phyloP scores from a whole-genome alignment of 805 yeast species.

The Wickerhamiella parazyma region DNA sequence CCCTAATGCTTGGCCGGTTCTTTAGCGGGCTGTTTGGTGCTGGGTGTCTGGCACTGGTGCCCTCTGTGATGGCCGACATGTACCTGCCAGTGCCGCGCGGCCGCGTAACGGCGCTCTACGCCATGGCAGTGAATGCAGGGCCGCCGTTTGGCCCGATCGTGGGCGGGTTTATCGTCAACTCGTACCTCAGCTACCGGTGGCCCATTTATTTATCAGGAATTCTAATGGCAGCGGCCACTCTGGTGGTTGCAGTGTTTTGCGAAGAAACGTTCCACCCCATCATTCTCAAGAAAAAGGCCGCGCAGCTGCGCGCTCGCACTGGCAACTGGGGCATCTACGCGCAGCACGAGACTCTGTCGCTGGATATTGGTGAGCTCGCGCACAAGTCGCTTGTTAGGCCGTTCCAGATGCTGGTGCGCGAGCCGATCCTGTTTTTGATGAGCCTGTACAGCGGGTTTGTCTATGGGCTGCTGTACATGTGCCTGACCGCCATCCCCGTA shows the following conservation, averaged over 20 bases:
- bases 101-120: constrained; percentile 51
- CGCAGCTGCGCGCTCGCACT: constrained; percentile 54
- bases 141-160: constrained; percentile 66
- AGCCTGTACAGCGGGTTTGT: constrained; percentile 64
- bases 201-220: constrained; percentile 19
- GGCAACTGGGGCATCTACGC: constrained; percentile 80
- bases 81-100: constrained; percentile 53
- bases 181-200: constrained; percentile 12
- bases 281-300: constrained; percentile 55
- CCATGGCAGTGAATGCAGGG: constrained; percentile 54
- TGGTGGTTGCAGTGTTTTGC: constrained; percentile 27
- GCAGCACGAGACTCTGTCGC: constrained; percentile 60
- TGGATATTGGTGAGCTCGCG: constrained; percentile 44
- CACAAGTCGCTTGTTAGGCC: constrained; percentile 59
- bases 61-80: constrained; percentile 71
- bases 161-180: constrained; percentile 44
- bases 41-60: constrained; percentile 66
- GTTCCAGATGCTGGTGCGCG: constrained; percentile 46
- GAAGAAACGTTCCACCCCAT: constrained; percentile 29
- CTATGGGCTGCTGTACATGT: constrained; percentile 63
- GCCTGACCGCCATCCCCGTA: constrained; percentile 63
- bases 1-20: constrained; percentile 59
- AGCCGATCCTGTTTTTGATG: constrained; percentile 58
- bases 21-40: constrained; percentile 69
- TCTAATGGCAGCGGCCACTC: constrained; percentile 25